Evolutionary conservation across 805 yeast genomes (phyloP).

Genomic region (Ogataea saltuana): DNA sequence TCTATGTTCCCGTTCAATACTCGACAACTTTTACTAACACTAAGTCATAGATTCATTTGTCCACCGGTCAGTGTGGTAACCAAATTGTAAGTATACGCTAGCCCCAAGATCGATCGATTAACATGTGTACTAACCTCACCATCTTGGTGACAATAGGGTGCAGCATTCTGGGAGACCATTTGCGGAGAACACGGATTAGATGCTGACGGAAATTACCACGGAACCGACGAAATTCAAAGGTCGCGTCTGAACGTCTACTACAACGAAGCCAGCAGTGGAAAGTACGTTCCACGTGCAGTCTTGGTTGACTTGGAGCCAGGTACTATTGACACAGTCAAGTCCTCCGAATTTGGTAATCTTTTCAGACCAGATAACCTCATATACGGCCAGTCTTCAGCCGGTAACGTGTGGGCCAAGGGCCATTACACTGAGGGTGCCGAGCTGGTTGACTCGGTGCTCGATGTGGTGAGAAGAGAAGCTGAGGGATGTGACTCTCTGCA

Average conservation of each 20-base stretch:
- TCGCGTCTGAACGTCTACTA: constrained; percentile 73
- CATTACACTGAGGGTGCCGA: constrained; percentile 97
- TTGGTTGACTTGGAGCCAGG: constrained; percentile 94
- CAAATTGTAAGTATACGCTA: constrained; percentile 65
- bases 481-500: constrained; percentile 91
- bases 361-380: constrained; percentile 92
- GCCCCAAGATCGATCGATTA: neutral
- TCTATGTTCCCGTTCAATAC: too few species aligned
- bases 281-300: constrained; percentile 92
- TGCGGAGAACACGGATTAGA: constrained; percentile 88
- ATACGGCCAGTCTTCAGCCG: constrained; percentile 90
- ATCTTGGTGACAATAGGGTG: constrained; percentile 66
- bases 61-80: constrained; percentile 99
- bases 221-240: constrained; percentile 52
- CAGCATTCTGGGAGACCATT: constrained; percentile 91
- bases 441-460: constrained; percentile 85
- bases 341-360: constrained; percentile 78
- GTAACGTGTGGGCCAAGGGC: constrained; percentile 97
- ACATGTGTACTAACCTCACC: constrained; percentile 18
- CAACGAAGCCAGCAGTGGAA: constrained; percentile 82
- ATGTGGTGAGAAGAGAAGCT: constrained; percentile 89
- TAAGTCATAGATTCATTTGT: constrained; percentile 75
- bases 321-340: constrained; percentile 81
- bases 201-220: constrained; percentile 70
- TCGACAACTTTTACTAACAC: too few species aligned